Evolutionary conservation across 2,329 filamentous ascomycete species (phyloP).

Genomic region (Rutstroemia sydowiana): DNA sequence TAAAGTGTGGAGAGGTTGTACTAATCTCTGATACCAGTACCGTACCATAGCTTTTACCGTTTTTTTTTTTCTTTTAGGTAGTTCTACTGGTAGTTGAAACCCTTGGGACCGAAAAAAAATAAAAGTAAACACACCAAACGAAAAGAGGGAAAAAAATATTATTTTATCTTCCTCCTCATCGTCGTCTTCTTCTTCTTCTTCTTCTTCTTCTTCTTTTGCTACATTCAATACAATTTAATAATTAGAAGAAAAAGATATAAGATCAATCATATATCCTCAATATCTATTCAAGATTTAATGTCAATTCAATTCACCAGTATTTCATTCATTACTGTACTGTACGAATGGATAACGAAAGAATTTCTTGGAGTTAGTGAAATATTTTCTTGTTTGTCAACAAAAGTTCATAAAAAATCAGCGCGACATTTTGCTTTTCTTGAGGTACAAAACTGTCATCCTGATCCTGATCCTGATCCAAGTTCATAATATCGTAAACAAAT

Average conservation of each 20-base stretch:
- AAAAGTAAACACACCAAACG: too few relatives aligned
- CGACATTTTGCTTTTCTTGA: neutral
- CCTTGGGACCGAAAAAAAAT: too few relatives aligned
- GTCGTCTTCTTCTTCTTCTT: too few relatives aligned
- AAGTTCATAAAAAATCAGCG: neutral
- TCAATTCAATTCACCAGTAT: neutral
- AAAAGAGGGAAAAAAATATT: too few relatives aligned
- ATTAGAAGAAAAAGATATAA: too few relatives aligned
- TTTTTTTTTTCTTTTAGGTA: neutral
- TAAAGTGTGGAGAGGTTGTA: neutral
- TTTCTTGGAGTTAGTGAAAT: neutral
- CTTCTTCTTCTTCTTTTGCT: too few relatives aligned
- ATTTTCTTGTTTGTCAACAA: neutral
- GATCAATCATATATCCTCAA: too few relatives aligned
- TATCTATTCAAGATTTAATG: neutral
- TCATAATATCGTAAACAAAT: neutral
- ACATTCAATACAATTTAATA: too few relatives aligned
- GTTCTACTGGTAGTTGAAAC: too few relatives aligned
- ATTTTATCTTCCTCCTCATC: too few relatives aligned
- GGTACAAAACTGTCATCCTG: neutral
- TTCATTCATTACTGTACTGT: too few relatives aligned
- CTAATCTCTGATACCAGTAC: neutral
- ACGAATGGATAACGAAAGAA: slow-evolving; percentile 1
- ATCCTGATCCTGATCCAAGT: neutral
- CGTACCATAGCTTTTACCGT: neutral